A percentile compares a stretch with the other conserved stretches of the same genome.
phyloP scores from a whole-genome alignment of 192 early-diverging fungal species.

The Gaertneriomyces sp. region DNA sequence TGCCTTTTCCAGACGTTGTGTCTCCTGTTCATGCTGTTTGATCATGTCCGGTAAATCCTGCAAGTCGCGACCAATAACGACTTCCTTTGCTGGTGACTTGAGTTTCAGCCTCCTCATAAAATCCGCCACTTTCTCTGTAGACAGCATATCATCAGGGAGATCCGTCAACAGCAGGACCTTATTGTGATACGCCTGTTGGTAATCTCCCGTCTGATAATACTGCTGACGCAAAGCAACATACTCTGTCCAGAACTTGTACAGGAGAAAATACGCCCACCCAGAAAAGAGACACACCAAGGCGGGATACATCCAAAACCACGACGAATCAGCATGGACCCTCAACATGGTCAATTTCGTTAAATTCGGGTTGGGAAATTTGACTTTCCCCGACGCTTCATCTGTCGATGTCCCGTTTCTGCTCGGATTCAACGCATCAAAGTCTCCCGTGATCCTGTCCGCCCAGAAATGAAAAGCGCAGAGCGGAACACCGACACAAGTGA shows the following conservation, averaged over 20 bases:
- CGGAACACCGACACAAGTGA: constrained; percentile 31
- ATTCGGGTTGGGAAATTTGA: constrained; percentile 23
- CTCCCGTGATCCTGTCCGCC: constrained; percentile 17
- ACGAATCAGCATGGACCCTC: constrained; percentile 15
- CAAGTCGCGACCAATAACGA: constrained; percentile 35
- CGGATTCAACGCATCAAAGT: constrained; percentile 11
- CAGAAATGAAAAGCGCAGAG: constrained; percentile 29
- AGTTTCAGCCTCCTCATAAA: constrained; percentile 28
- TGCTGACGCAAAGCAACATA: constrained; percentile 27
- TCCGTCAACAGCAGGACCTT: constrained; percentile 41
- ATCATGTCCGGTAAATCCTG: constrained; percentile 34
- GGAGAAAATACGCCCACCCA: constrained; percentile 32
- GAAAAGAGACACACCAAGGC: constrained; percentile 33
- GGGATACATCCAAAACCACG: constrained; percentile 38
- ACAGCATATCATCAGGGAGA: constrained; percentile 32
- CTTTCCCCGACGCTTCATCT: neutral
- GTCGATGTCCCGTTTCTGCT: neutral
- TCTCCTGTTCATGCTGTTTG: constrained; percentile 34
- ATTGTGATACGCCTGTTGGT: constrained; percentile 25
- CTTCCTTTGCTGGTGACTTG: constrained; percentile 12
- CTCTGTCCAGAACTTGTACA: constrained; percentile 36
- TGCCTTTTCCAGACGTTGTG: constrained; percentile 31
- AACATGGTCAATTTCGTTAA: constrained; percentile 34
- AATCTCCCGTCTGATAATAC: constrained; percentile 30
- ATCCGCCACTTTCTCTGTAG: constrained; percentile 10